A percentile compares a stretch with the other conserved stretches of the same genome.
Conservation (phyloP, 768 basidiomycete genomes). For the Aureoboletus auriporus region DNA sequence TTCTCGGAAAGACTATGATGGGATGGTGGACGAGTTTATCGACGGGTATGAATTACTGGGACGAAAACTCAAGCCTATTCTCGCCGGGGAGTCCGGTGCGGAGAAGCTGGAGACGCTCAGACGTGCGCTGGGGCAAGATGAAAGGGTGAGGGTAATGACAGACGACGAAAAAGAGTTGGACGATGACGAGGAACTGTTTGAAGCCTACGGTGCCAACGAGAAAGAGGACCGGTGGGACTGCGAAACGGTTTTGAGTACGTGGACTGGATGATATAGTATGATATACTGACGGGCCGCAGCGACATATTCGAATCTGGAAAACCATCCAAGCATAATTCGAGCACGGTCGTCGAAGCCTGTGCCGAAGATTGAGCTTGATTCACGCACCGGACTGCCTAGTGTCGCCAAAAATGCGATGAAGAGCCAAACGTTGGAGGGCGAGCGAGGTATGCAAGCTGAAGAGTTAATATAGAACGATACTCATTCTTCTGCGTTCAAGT, state of each 20-base stretch:
- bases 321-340: slow-evolving; percentile 88
- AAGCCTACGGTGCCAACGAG: slow-evolving; percentile 37
- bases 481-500: slow-evolving; percentile 8
- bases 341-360: slow-evolving; percentile 52
- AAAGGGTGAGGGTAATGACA: slow-evolving; percentile 46
- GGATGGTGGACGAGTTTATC: slow-evolving; percentile 91
- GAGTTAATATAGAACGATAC: background rate
- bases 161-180: slow-evolving; percentile 46
- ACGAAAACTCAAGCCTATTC: slow-evolving; percentile 75
- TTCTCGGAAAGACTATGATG: slow-evolving; percentile 83
- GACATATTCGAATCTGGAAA: slow-evolving; percentile 96
- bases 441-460: slow-evolving; percentile 20
- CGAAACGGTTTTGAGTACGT: slow-evolving; percentile 90
- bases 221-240: slow-evolving; percentile 90
- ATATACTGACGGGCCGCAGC: slow-evolving; percentile 43
- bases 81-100: slow-evolving; percentile 66
- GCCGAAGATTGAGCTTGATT: slow-evolving; percentile 67
- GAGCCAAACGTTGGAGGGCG: slow-evolving; percentile 11
- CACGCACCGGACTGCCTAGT: slow-evolving; percentile 72
- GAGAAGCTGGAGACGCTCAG: slow-evolving; percentile 83
- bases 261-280: background rate
- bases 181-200: slow-evolving; percentile 41
- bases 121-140: slow-evolving; percentile 68
- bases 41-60: slow-evolving; percentile 88
- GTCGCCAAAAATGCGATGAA: slow-evolving; percentile 31